Evolutionary conservation across 2,329 filamentous ascomycete species (phyloP).

Genomic region (Huntiella savannae): DNA sequence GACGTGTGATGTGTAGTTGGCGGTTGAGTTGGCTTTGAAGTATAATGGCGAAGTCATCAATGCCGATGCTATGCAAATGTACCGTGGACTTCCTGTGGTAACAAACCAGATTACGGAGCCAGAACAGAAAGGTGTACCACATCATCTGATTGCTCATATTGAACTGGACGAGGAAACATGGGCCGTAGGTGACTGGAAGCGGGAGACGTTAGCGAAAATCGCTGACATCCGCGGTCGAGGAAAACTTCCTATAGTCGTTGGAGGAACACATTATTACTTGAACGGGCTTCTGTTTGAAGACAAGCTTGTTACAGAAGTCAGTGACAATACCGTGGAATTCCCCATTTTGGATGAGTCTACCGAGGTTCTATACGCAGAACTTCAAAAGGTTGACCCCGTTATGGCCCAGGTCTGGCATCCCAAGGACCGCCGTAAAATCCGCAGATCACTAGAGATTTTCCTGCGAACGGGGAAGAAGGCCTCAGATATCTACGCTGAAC

Average conservation of each 20-base stretch:
- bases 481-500: slow-evolving; percentile 73
- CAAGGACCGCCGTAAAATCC: slow-evolving; percentile 77
- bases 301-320: slow-evolving; percentile 32
- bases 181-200: slow-evolving; percentile 62
- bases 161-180: slow-evolving; percentile 60
- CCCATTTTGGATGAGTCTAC: slow-evolving; percentile 56
- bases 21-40: slow-evolving; percentile 63
- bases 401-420: slow-evolving; percentile 93
- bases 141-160: slow-evolving; percentile 73
- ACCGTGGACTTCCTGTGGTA: slow-evolving; percentile 75
- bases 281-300: slow-evolving; percentile 74
- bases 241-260: slow-evolving; percentile 74
- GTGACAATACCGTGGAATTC: slow-evolving; percentile 23
- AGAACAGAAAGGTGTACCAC: slow-evolving; percentile 63
- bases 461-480: slow-evolving; percentile 63
- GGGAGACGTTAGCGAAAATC: slow-evolving; percentile 49
- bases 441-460: slow-evolving; percentile 75
- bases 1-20: slow-evolving; percentile 39
- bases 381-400: slow-evolving; percentile 64
- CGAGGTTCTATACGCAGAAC: slow-evolving; percentile 49
- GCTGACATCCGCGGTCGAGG: slow-evolving; percentile 59
- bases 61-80: slow-evolving; percentile 95
- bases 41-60: slow-evolving; percentile 94
- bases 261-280: slow-evolving; percentile 89
- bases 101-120: slow-evolving; percentile 73